phyloP scores from a whole-genome alignment of 148 eudicot genomes.

The Oxyria digyna region DNA sequence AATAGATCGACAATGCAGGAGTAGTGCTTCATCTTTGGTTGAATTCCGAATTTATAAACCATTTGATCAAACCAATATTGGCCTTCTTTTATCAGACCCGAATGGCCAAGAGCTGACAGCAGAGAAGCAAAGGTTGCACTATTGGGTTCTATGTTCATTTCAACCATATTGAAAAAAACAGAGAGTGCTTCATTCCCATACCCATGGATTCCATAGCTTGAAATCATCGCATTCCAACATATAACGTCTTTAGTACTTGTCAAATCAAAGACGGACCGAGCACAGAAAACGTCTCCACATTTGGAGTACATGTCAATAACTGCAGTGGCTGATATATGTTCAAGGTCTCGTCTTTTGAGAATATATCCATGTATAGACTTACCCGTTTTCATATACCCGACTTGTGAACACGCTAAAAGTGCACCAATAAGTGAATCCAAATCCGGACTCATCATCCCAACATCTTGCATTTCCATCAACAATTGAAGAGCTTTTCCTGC shows the following conservation, averaged over 20 bases:
- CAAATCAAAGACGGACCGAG: slow-evolving; percentile 11
- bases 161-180: slow-evolving; percentile 42
- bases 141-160: slow-evolving; percentile 36
- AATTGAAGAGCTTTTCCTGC: slow-evolving; percentile 54
- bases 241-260: slow-evolving; percentile 8
- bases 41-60: slow-evolving; percentile 22
- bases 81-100: slow-evolving; percentile 41
- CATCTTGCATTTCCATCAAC: slow-evolving; percentile 54
- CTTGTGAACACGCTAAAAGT: slow-evolving; percentile 73
- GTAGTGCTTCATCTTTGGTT: slow-evolving; percentile 35
- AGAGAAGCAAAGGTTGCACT: slow-evolving; percentile 67
- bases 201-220: slow-evolving; percentile 24
- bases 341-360: slow-evolving; percentile 33
- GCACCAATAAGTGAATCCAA: slow-evolving; percentile 62
- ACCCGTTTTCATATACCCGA: slow-evolving; percentile 44
- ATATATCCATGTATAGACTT: slow-evolving; percentile 64
- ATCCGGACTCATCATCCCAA: slow-evolving; percentile 45
- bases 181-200: slow-evolving; percentile 52
- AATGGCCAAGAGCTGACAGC: slow-evolving; percentile 57
- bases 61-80: slow-evolving; percentile 31
- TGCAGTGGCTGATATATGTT: slow-evolving; percentile 46
- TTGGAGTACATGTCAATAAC: slow-evolving; percentile 51
- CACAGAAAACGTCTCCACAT: slow-evolving; percentile 15
- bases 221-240: slow-evolving; percentile 20
- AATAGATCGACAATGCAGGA: slow-evolving; percentile 47